Evolutionary conservation across 23 red algal species (phyloP).

Genomic region (Chondrus crispus): DNA sequence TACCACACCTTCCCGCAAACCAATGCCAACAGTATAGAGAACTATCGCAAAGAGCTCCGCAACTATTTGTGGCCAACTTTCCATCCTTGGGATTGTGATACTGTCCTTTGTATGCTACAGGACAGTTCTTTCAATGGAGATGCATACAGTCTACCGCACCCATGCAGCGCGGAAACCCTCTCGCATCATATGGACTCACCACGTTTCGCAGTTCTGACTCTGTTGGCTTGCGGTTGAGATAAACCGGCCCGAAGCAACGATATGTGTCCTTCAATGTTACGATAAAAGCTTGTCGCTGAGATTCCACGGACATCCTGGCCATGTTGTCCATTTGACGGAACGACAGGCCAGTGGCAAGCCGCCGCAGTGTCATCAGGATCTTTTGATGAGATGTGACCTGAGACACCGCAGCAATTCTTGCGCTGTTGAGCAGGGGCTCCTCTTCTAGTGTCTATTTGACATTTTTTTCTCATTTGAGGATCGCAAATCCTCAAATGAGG

Average conservation of each 20-base stretch:
- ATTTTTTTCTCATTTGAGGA: too few relatives aligned
- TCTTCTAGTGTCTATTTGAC: too few relatives aligned
- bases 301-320: neutral
- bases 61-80: neutral
- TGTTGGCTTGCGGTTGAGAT: neutral
- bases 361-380: neutral
- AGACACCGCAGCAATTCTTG: too few relatives aligned
- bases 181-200: neutral
- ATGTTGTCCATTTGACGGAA: neutral
- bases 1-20: neutral
- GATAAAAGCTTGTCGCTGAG: neutral
- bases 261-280: neutral
- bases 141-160: conserved; percentile 13
- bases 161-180: conserved; percentile 36
- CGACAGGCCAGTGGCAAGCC: neutral
- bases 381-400: neutral
- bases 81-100: conserved; percentile 24
- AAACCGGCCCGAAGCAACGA: neutral
- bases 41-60: neutral
- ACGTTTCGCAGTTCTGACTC: neutral
- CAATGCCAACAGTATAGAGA: conserved; percentile 11
- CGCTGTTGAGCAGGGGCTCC: too few relatives aligned
- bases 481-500: too few relatives aligned
- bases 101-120: neutral
- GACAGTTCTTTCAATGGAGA: conserved; percentile 32